These are phyloP conservation scores for Geranium rotundifolium DNA, from an alignment of 345 rosid genomes.

Conservation along the genomic window DNA sequence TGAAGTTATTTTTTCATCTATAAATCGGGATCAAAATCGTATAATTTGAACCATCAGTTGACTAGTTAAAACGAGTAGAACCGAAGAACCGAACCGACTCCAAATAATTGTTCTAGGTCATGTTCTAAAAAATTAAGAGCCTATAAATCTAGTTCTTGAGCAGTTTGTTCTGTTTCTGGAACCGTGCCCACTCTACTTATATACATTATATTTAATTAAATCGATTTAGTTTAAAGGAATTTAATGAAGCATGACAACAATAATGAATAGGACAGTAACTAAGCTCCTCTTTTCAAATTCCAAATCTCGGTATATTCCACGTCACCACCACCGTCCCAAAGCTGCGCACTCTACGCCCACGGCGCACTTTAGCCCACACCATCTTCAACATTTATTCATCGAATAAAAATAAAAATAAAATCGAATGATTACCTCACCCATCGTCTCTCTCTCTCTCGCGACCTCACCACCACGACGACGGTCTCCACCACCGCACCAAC, in stretches of 20 bases:
- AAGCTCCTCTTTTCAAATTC: background rate
- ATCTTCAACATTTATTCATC: background rate
- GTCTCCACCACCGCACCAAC: conserved; percentile 1
- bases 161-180: too few species aligned
- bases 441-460: conserved; percentile 4
- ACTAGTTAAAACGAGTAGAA: too few species aligned
- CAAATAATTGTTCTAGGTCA: too few species aligned
- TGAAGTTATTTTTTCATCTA: too few species aligned
- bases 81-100: too few species aligned
- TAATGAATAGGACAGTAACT: background rate
- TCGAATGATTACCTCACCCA: conserved; percentile 5
- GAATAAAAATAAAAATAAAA: conserved; percentile 6
- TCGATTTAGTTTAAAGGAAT: too few species aligned
- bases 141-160: too few species aligned
- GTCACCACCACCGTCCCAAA: background rate
- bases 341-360: background rate
- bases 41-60: too few species aligned
- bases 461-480: conserved; percentile 2
- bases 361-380: background rate
- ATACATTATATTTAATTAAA: too few species aligned
- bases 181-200: too few species aligned
- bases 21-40: too few species aligned
- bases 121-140: too few species aligned
- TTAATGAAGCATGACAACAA: background rate
- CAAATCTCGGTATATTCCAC: background rate